A percentile compares a stretch with the other conserved stretches of the same genome.
These are phyloP conservation scores for Globisporangium canariense DNA, from an alignment of 352 stramenopile genomes.

Conservation along the genomic window DNA sequence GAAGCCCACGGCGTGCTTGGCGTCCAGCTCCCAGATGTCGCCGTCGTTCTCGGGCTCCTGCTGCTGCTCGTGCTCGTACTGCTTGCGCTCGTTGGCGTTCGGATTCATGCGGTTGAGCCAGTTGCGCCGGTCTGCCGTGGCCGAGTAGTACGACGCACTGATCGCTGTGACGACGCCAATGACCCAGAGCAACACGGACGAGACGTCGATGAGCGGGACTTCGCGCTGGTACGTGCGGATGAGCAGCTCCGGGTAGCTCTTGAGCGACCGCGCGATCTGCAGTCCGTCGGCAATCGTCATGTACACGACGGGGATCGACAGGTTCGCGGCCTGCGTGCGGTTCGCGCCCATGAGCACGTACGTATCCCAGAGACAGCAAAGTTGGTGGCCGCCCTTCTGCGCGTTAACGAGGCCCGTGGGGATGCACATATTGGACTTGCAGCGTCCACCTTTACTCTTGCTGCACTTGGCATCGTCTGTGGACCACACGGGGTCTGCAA, in stretches of 20 bases:
- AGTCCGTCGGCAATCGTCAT: constrained; percentile 58
- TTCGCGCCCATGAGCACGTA: constrained; percentile 76
- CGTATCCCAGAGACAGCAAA: constrained; percentile 82
- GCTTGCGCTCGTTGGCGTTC: constrained; percentile 16
- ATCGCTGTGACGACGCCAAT: constrained; percentile 57
- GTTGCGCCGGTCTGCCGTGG: constrained; percentile 16
- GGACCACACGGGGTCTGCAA: constrained; percentile 39
- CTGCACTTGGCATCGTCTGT: constrained; percentile 45
- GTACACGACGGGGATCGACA: constrained; percentile 66
- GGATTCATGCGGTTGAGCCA: constrained; percentile 22
- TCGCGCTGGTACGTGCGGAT: constrained; percentile 47
- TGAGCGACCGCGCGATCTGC: constrained; percentile 33
- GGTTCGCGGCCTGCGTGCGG: constrained; percentile 28
- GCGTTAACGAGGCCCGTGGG: constrained; percentile 38
- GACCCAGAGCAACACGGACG: constrained; percentile 58
- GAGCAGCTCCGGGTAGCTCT: constrained; percentile 37
- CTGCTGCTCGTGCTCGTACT: constrained; percentile 23
- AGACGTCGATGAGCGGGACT: constrained; percentile 48
- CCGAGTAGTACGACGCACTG: constrained; percentile 65
- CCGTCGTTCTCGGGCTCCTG: constrained; percentile 15
- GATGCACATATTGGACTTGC: constrained; percentile 55
- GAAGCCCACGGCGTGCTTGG: constrained; percentile 57
- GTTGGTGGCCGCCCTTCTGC: constrained; percentile 29
- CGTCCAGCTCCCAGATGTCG: constrained; percentile 62
- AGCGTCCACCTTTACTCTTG: constrained; percentile 17